These are phyloP conservation scores for Solanum dulcamara DNA, from an alignment of 257 asterid genomes.

Conservation along the genomic window DNA sequence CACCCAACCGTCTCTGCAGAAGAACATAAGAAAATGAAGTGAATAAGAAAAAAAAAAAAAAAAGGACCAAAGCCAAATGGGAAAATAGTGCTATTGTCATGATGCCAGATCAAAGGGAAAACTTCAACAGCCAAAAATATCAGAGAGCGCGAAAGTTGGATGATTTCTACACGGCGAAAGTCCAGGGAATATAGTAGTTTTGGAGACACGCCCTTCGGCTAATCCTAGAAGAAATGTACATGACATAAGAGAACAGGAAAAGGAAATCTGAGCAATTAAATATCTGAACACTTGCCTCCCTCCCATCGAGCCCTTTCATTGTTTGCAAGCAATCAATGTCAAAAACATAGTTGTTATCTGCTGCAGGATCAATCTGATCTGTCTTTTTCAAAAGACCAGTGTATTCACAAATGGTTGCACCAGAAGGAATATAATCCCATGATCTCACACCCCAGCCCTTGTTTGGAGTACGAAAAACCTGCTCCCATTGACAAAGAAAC, in stretches of 20 bases:
- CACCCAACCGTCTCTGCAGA: constrained; percentile 64
- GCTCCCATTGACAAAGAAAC: neutral
- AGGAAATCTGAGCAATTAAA: neutral
- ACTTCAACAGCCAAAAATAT: neutral
- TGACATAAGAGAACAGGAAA: neutral
- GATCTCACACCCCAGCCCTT: constrained; percentile 95
- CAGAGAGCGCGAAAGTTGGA: neutral
- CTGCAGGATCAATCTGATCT: constrained; percentile 36
- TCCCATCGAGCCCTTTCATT: constrained; percentile 77
- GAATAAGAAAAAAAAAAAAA: neutral
- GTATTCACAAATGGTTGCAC: constrained; percentile 80
- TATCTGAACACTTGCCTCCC: constrained; percentile 43
- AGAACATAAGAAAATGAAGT: neutral
- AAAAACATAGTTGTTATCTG: constrained; percentile 58
- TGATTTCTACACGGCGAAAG: neutral
- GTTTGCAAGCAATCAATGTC: constrained; percentile 88
- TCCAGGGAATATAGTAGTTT: neutral
- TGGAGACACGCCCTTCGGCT: neutral
- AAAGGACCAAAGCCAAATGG: neutral
- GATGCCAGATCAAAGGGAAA: neutral
- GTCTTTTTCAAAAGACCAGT: constrained; percentile 55
- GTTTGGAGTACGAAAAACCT: constrained; percentile 76
- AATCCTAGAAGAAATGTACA: neutral
- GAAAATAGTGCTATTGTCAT: neutral
- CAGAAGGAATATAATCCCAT: constrained; percentile 83